Evolutionary conservation across 2,329 filamentous ascomycete genomes (phyloP), one percentile per base, ranked within the genome.

Genomic region (Pseudogymnoascus sp.): DNA sequence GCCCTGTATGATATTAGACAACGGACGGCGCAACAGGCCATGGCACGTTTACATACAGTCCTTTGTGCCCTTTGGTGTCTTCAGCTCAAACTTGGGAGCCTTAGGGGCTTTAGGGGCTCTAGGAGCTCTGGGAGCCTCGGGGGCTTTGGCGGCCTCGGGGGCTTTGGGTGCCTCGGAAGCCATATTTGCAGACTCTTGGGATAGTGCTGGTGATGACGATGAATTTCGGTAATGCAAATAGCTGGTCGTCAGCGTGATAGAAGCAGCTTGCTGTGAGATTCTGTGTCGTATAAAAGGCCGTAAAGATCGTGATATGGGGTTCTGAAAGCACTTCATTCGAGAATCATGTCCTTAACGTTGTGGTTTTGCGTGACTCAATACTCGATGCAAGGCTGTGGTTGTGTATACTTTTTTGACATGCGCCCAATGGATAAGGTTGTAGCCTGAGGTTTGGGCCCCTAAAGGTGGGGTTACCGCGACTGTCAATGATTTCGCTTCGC

Each of bases 1-100:
- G 82, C 88, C 87, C 79, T 81, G 70, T 66, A 21, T 42, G n/a
- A 21, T 63, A 31, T 63, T 37, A 63, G 13, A 31, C 9, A 52
- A 58, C 15, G 9, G 60, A 61, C 21, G 62, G 35, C 29, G 6
- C 10, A 5, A 15, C 9, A 35, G 48, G 13, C 5, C 35, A 12
- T 15, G 35, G 48, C 59, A 58, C n/a, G 10, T 25, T 62, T 55
- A 65, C 74, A 60, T 73, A 86, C 86, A 96, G 74, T 96, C 92
- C 73, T 90, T 89, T 67, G 91, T 96, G 68, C 92, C 91, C 82
- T 96, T 96, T 65, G 91, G 90, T 71, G 88, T 90, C 81, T 96
- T 96, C 73, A 95, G 82, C 75, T 86, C 85, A 75, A 88, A 87
- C 66, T 80, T 80, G 63, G 73, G 73, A 55, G 66, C 69, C 67